Base-by-base conservation (phyloP, 1,284 basidiomycete species). In the Phellopilus nigrolimitatus region DNA sequence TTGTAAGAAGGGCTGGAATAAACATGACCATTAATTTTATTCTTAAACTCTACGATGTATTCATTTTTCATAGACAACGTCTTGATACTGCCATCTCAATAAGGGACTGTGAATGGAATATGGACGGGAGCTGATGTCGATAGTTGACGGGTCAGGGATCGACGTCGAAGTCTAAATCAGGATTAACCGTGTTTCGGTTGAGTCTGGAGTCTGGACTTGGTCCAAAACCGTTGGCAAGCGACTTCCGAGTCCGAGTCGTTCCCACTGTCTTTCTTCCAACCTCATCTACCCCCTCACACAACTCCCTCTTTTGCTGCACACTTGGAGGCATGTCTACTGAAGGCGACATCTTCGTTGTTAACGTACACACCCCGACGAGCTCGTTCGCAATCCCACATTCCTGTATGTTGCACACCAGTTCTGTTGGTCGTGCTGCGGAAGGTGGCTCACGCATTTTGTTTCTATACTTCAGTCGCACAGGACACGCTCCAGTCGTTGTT, bases 311-410 rank as follows among this genome's bases (percentile, higher is more conserved):
- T n/a, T 47, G 13, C 31, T 47, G 6, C 25, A 9, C 45, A 2
- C 25, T 31, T 34, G 13, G 7, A 15, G 42, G 25, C 50, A 52
- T 52, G 50, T 5, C 50, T n/a, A 13, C 36, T n/a, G 12, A 15
- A 6, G 50, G 30, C 4, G 43, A 51, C 15, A 5, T 45, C 3
- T 17, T 75, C 27, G 65, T 88, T 41, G 65, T 90, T 49, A 78
- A 84, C 57, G 75, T 89, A 24, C 88, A 90, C 59, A 89, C 88
- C 0, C 87, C 88, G 0, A 64, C 71, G 1, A 76, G 78, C 6
- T 90, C 88, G 10, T 83, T 89, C 61, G 75, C 85, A 6, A 74
- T 89, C 41, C 68, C 83, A 13, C 85, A 89, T 64, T 84, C 84
- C 31, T 68, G 88, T 85, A 60, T 63, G 82, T 72, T 30, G 27